Evolutionary conservation across 495 filamentous ascomycete species (phyloP), one percentile per base, ranked within the genome.

Genomic region (Talaromyces nanjingensis): DNA sequence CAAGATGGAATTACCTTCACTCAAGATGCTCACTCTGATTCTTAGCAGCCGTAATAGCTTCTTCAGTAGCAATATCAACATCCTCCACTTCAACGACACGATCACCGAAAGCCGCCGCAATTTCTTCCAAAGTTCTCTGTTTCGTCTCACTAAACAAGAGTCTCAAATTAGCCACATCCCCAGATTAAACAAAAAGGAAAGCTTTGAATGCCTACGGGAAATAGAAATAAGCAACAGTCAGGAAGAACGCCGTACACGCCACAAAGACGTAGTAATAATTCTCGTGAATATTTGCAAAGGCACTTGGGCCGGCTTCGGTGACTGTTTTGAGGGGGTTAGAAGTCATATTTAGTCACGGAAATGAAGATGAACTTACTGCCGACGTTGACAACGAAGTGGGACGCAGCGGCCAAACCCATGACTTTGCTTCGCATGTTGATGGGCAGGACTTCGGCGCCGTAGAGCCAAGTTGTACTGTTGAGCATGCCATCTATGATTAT

Each of bases 181-280:
- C n/a, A 53, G 7, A 37, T 16, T 6, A 49, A 7, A 6, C 0
- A 31, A 58, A 57, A 31, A 62, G 22, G 16, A 45, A 37, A 57
- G 20, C 12, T 4, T 37, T 4, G 1, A 5, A 42, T 42, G 77
- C 78, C 53, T 68, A 81, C 68, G 82, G 83, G 70, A 85, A 85
- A 68, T 77, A 84, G 37, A 84, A 72, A 65, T 82, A 86, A 0
- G 80, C 80, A 25, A 84, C 60, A 12, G 71, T 68, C 1, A 84
- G 64, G 71, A 84, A 86, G 67, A 84, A 76, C 0, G 68, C 8
- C 1, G 81, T 78, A 66, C 83, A 85, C 6, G 59, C 79, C 9
- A 84, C 81, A 45, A 85, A 86, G 34, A 86, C 83, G 59, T 84
- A 86, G 66, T 86, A 86, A 66, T 85, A 86, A 62, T 86, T 86